Evolutionary conservation across 306 rosid genomes (phyloP).

Genomic region (Prunus armeniaca): DNA sequence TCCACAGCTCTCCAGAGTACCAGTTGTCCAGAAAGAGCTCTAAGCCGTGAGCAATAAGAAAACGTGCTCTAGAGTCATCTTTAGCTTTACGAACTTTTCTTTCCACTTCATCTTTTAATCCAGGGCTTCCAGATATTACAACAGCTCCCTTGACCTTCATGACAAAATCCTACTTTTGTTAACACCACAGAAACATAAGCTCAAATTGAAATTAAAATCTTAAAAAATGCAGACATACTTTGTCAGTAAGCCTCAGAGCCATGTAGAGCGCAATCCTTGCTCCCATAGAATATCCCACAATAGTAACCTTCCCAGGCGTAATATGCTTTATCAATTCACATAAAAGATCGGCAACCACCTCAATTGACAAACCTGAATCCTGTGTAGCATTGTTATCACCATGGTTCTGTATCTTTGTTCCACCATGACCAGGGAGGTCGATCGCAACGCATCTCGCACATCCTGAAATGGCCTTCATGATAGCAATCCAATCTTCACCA

Average conservation of each 20-base stretch:
- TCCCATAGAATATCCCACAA: slow-evolving; percentile 94
- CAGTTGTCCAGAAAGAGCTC: slow-evolving; percentile 63
- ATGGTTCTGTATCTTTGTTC: slow-evolving; percentile 41
- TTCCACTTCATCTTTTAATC: slow-evolving; percentile 61
- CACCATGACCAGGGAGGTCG: slow-evolving; percentile 95
- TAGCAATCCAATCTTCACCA: slow-evolving; percentile 81
- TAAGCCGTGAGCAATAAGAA: slow-evolving; percentile 62
- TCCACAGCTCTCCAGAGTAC: slow-evolving; percentile 85
- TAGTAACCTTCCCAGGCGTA: slow-evolving; percentile 59
- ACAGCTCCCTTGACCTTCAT: slow-evolving; percentile 76
- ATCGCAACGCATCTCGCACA: slow-evolving; percentile 79
- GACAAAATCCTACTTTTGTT: slow-evolving; percentile 25
- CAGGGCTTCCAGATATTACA: slow-evolving; percentile 88
- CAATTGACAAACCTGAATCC: slow-evolving; percentile 53
- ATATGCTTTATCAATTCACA: slow-evolving; percentile 44
- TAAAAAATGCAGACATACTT: slow-evolving; percentile 42
- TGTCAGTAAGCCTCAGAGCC: slow-evolving; percentile 65
- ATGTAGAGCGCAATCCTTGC: slow-evolving; percentile 80
- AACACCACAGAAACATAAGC: slow-evolving; percentile 7
- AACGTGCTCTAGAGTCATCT: slow-evolving; percentile 74
- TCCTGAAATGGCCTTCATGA: slow-evolving; percentile 80
- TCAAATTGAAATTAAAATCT: slow-evolving; percentile 10
- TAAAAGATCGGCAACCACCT: slow-evolving; percentile 54
- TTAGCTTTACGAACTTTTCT: slow-evolving; percentile 72
- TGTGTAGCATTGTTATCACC: slow-evolving; percentile 22